Evolutionary conservation across 176 grass and related monocot species (phyloP).

Genomic region (Lolium perenne): DNA sequence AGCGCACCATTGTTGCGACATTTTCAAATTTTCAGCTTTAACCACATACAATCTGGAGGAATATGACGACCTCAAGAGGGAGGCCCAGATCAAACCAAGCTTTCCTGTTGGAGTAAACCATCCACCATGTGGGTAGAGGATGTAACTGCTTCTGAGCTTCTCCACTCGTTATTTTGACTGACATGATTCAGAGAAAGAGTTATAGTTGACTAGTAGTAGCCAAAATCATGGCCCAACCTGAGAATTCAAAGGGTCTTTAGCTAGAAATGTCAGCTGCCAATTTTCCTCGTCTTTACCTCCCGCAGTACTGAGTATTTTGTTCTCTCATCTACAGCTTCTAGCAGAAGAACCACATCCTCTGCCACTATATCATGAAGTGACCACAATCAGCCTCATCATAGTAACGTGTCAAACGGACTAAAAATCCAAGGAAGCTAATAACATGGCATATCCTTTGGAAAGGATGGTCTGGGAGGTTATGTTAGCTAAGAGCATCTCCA

Average conservation of each 20-base stretch:
- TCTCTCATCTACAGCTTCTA: constrained; percentile 27
- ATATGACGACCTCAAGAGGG: not conserved
- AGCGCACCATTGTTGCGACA: not conserved
- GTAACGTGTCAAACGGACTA: too few species aligned
- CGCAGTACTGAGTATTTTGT: constrained; percentile 34
- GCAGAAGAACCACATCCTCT: not conserved
- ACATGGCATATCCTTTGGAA: not conserved
- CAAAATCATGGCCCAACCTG: too few species aligned
- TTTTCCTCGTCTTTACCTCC: constrained; percentile 54
- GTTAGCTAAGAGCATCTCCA: too few species aligned
- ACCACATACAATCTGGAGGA: not conserved
- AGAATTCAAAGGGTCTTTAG: too few species aligned
- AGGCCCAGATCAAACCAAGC: not conserved
- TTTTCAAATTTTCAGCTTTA: not conserved
- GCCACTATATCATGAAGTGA: not conserved
- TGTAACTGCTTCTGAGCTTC: too few species aligned
- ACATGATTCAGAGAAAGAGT: too few species aligned
- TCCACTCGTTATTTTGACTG: too few species aligned
- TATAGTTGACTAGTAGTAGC: too few species aligned
- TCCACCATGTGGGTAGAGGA: not conserved
- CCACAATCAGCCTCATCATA: too few species aligned
- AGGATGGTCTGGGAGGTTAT: not conserved
- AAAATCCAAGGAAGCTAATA: not conserved
- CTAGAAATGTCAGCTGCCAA: constrained; percentile 27
- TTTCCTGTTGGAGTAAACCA: not conserved